A percentile compares a stretch with the other conserved stretches of the same genome.
These are phyloP conservation scores for Echium plantagineum DNA, from an alignment of 257 asterid genomes.

Conservation along the genomic window DNA sequence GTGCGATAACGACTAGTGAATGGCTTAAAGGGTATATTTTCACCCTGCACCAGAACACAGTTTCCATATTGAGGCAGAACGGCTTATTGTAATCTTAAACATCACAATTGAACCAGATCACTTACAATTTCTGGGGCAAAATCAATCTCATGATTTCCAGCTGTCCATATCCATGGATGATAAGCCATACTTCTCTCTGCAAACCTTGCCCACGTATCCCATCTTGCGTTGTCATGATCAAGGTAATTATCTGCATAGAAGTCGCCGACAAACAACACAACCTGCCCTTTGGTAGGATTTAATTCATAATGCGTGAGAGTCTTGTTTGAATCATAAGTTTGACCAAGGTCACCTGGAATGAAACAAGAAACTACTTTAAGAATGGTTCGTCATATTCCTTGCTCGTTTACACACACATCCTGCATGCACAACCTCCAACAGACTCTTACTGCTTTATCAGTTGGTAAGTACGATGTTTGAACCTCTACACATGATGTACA, in stretches of 20 bases:
- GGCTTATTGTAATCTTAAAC: neutral
- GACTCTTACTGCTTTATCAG: neutral
- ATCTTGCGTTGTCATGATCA: slow-evolving; percentile 61
- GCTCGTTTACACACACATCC: no score
- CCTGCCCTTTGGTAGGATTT: slow-evolving; percentile 59
- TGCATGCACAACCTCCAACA: no score
- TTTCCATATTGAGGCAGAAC: neutral
- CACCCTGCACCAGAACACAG: slow-evolving; percentile 52
- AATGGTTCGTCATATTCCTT: neutral
- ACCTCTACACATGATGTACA: neutral
- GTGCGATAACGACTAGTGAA: slow-evolving; percentile 50
- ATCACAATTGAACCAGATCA: slow-evolving; percentile 1
- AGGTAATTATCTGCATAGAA: slow-evolving; percentile 72
- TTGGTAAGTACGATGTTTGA: neutral
- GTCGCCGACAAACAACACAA: slow-evolving; percentile 71
- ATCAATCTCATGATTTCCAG: slow-evolving; percentile 81
- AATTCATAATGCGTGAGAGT: slow-evolving; percentile 68
- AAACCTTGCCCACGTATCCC: slow-evolving; percentile 93
- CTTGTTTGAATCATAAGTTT: slow-evolving; percentile 57
- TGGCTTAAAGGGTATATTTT: slow-evolving; percentile 74
- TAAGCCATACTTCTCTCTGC: slow-evolving; percentile 73
- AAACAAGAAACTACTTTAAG: neutral
- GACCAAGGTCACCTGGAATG: slow-evolving; percentile 76
- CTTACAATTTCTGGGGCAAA: slow-evolving; percentile 72
- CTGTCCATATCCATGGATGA: slow-evolving; percentile 94